Base-by-base conservation (phyloP, 2,329 filamentous ascomycete species). In the Calonectria naviculata region DNA sequence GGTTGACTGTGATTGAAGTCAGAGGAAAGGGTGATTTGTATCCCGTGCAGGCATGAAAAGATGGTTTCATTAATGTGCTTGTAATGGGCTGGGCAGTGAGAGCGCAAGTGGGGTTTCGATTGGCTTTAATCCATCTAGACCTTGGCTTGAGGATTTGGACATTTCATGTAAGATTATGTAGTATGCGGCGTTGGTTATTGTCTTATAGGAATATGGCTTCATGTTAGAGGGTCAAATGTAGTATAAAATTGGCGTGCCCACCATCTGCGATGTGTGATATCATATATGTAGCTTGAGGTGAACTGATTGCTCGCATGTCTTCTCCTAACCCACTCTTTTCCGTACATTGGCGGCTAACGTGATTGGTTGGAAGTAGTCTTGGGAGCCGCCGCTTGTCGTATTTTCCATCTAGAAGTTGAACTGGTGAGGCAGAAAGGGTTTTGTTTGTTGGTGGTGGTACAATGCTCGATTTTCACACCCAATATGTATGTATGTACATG, bases 401-500 rank as follows among this genome's bases (percentile, higher is more conserved):
- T 17, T 36, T 26, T 38, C 52, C 21, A 21, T 10, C 21, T 56
- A 21, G 15, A 36, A 26, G 13, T 7, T 28, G 34, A 15, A 15
- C 13, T 17, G 6, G 31, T 9, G 31, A 58, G 31, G 3, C 26
- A 24, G 31, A 38, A 28, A 36, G 31, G 6, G 26, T 62, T 31
- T 34, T 44, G 19, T 28, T 70, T 49, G 58, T 73, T 66, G 67
- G 47, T 72, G 65, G 70, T 78, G 68, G 60, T 75, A 70, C 71
- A 77, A 71, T 76, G 67, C 74, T 75, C 73, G 70, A 75, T 74
- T 71, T 78, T 74, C 67, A 71, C 61, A 67, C 67, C 65, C 71
- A 77, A 74, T 78, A 68, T 79, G 79, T 73, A 78, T 73, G 71
- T 79, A 75, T 79, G 67, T 79, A 79, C 74, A 78, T 73, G 74